phyloP scores from a whole-genome alignment of 371 early-diverging fungal species.

The Blastocladiella emersonii region DNA sequence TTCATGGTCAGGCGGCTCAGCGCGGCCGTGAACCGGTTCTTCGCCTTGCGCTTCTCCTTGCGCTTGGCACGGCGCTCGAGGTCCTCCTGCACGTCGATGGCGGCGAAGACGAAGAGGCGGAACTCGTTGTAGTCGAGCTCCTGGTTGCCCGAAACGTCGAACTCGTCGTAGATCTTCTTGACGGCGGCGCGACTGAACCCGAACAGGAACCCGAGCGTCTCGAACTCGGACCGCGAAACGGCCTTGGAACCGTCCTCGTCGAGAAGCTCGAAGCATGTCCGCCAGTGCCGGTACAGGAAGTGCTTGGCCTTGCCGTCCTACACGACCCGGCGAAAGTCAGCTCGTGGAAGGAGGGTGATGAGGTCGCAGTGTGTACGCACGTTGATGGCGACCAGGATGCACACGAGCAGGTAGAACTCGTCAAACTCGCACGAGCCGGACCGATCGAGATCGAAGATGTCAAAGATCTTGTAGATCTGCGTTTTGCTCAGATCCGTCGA shows the following conservation, averaged over 20 bases:
- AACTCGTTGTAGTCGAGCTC: slow-evolving; percentile 30
- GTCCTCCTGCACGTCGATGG: slow-evolving; percentile 23
- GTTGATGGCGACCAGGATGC: slow-evolving; percentile 29
- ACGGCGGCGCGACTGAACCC: slow-evolving; percentile 23
- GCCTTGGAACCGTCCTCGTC: slow-evolving; percentile 31
- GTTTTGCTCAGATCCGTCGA: slow-evolving; percentile 20
- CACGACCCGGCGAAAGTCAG: background rate
- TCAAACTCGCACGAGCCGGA: slow-evolving; percentile 28
- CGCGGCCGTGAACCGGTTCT: too few relatives aligned
- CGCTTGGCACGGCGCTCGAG: slow-evolving; percentile 11
- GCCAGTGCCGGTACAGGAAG: slow-evolving; percentile 32
- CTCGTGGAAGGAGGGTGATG: background rate
- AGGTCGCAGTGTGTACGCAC: slow-evolving; percentile 6
- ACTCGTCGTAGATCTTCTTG: slow-evolving; percentile 23
- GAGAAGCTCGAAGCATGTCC: slow-evolving; percentile 31
- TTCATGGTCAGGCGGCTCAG: too few relatives aligned
- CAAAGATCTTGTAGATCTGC: slow-evolving; percentile 24
- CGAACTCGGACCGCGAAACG: slow-evolving; percentile 25
- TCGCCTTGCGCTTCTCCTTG: background rate
- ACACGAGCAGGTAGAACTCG: slow-evolving; percentile 29
- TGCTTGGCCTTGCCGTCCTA: slow-evolving; percentile 24
- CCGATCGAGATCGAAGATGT: slow-evolving; percentile 29
- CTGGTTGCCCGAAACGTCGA: slow-evolving; percentile 28
- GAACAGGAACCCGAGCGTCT: slow-evolving; percentile 29
- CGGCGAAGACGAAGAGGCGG: slow-evolving; percentile 28